phyloP scores from a whole-genome alignment of 169 alveolate genomes.

The Miamiensis avidus region DNA sequence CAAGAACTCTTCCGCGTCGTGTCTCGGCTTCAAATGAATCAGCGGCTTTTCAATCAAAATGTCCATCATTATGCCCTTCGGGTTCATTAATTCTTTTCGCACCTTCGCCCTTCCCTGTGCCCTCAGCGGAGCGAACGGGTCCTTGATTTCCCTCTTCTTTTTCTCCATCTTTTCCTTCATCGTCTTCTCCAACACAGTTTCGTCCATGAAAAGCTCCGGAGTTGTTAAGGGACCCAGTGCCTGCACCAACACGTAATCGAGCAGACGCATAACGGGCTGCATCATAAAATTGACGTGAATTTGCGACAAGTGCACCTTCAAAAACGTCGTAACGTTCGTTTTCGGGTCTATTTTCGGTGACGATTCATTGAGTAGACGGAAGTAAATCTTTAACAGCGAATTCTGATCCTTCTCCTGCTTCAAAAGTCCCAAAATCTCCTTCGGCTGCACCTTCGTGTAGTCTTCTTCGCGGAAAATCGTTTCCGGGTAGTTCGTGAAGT shows the following conservation, averaged over 20 bases:
- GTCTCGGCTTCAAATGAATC: constrained; percentile 35
- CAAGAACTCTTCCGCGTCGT: constrained; percentile 8
- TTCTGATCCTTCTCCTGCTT: constrained; percentile 1
- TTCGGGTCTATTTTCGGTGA: constrained; percentile 25
- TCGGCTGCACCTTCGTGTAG: constrained; percentile 8
- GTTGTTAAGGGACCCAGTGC: constrained; percentile 36
- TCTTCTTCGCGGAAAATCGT: constrained; percentile 33
- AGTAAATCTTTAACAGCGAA: constrained; percentile 29
- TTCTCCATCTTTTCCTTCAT: constrained; percentile 3
- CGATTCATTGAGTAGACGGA: constrained; percentile 31
- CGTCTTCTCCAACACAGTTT: neutral
- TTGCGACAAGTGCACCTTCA: constrained; percentile 34
- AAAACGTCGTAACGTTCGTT: constrained; percentile 27
- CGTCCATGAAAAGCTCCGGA: constrained; percentile 38
- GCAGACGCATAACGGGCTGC: constrained; percentile 38
- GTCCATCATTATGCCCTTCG: constrained; percentile 36
- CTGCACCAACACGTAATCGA: constrained; percentile 39
- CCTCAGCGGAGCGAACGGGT: constrained; percentile 11
- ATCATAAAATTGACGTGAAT: constrained; percentile 23
- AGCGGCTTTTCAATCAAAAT: constrained; percentile 31
- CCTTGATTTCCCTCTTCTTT: constrained; percentile 8
- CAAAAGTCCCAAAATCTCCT: constrained; percentile 33
- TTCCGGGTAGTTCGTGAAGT: constrained; percentile 40
- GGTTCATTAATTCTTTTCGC: constrained; percentile 23
- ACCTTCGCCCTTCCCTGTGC: constrained; percentile 16